Evolutionary conservation across 1,139 yeast genomes (phyloP).

Genomic region (Petasospora rhodanensis): DNA sequence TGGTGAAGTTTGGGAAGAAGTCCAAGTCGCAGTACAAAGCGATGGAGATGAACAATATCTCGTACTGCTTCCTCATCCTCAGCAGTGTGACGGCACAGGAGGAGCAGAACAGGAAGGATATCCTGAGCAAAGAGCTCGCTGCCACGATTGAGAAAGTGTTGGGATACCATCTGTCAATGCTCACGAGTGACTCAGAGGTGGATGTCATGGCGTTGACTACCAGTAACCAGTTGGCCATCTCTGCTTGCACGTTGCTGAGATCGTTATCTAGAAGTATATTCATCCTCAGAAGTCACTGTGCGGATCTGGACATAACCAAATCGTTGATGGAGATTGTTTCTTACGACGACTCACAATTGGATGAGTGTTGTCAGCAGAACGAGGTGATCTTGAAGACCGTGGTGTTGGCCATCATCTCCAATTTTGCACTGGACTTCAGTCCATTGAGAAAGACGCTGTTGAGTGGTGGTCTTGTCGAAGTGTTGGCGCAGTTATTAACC

Average conservation of each 20-base stretch:
- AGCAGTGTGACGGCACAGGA: conserved; percentile 30
- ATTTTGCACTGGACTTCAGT: conserved; percentile 75
- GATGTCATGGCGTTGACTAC: conserved; percentile 12
- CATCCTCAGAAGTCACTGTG: conserved; percentile 63
- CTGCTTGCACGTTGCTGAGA: conserved; percentile 55
- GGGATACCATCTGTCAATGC: conserved; percentile 18
- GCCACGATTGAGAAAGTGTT: conserved; percentile 27
- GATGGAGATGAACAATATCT: conserved; percentile 26
- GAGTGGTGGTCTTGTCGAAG: conserved; percentile 45
- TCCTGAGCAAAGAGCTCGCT: conserved; percentile 27
- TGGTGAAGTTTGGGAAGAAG: conserved; percentile 19
- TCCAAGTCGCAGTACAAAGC: conserved; percentile 13
- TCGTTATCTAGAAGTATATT: conserved; percentile 74
- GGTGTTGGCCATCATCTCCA: conserved; percentile 67
- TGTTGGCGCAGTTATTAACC: conserved; percentile 38
- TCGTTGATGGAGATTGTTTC: conserved; percentile 39
- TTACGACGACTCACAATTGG: conserved; percentile 26
- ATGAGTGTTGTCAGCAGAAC: neutral
- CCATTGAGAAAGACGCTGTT: conserved; percentile 43
- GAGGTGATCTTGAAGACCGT: conserved; percentile 47
- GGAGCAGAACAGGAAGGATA: conserved; percentile 29
- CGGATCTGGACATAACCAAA: conserved; percentile 50
- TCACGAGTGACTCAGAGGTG: conserved; percentile 5
- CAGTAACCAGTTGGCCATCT: conserved; percentile 29
- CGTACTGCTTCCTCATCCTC: conserved; percentile 31